phyloP scores from a whole-genome alignment of 495 filamentous ascomycete genomes.

The Patellaria atrata region DNA sequence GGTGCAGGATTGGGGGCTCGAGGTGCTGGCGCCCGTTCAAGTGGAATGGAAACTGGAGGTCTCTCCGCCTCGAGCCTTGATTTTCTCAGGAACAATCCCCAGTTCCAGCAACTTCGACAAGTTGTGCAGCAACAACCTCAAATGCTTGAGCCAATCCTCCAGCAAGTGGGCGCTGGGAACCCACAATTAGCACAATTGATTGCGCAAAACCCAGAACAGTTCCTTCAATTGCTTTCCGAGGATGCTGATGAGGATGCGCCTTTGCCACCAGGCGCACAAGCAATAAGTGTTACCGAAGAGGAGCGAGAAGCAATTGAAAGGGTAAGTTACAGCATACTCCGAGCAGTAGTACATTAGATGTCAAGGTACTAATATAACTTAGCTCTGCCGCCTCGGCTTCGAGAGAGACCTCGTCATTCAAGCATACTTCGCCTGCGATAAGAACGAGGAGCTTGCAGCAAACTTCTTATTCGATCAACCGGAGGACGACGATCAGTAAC shows the following conservation, averaged over 20 bases:
- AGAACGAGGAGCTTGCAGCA: conserved; percentile 94
- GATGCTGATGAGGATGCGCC: conserved; percentile 53
- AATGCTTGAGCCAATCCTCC: conserved; percentile 95
- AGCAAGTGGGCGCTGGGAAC: conserved; percentile 91
- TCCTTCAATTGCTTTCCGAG: conserved; percentile 75
- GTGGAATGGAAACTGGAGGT: conserved; percentile 39
- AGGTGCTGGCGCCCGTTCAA: conserved; percentile 27
- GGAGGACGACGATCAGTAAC: conserved; percentile 54
- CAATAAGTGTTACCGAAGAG: conserved; percentile 85
- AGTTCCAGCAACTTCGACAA: conserved; percentile 94
- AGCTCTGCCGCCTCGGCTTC: conserved; percentile 88
- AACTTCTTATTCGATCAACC: conserved; percentile 98
- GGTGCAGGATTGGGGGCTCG: conserved; percentile 25
- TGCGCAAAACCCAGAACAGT: conserved; percentile 78
- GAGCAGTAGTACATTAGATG: background rate
- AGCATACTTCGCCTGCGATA: conserved; percentile 98
- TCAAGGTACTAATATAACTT: conserved; percentile 7
- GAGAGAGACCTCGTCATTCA: conserved; percentile 88
- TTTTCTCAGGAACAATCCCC: conserved; percentile 87
- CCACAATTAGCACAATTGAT: conserved; percentile 88
- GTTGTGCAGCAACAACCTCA: conserved; percentile 93
- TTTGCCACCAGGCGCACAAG: conserved; percentile 75
- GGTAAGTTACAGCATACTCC: conserved; percentile 38
- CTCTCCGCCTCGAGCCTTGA: conserved; percentile 65
- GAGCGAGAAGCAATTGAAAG: conserved; percentile 94